Evolutionary conservation across 1,284 basidiomycete genomes (phyloP), one percentile per base, ranked within the genome.

Genomic region (Naganishia cerealis): DNA sequence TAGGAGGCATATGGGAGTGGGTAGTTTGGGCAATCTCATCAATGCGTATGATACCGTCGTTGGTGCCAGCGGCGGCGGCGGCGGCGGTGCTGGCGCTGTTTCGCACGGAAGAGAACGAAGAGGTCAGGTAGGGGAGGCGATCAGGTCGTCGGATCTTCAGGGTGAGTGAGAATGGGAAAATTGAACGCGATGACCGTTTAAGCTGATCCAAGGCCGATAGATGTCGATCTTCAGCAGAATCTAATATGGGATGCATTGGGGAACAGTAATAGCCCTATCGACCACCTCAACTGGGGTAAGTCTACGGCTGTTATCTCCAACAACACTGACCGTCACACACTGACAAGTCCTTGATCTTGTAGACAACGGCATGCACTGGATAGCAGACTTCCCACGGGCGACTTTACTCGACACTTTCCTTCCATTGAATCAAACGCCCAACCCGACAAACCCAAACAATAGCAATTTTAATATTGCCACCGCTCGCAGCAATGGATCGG

Each of bases 301-400:
- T 59, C 38, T 26, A 10, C 18, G 36, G 6, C 4, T 36, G 3
- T 12, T 21, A 8, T 18, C 48, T 5, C 7, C 21, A n/a, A 12
- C 43, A 7, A 4, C 13, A 18, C 18, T 50, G 39, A 56, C 29
- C 3, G 18, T 24, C 24, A 33, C 6, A 7, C 29, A 3, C 54
- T 36, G 21, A 38, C 29, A 26, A 18, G 24, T 1, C 39, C 5
- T 36, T 3, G 1, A 1, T 46, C 21, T 48, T 16, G n/a, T 40
- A 67, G 66, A 67, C 42, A 59, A 67, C 39, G 66, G 66, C 40
- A 67, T 67, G 66, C 66, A 67, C 40, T 67, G 66, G 66, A 67
- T 67, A 26, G 52, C 58, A 29, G 66, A 61, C 36, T 58, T 61
- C 46, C 57, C 66, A 10, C 57, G 57, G 16, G 50, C 48, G 29